These are phyloP conservation scores for Xerocomellus intermedius DNA, from an alignment of 768 basidiomycete genomes.

Conservation along the genomic window DNA sequence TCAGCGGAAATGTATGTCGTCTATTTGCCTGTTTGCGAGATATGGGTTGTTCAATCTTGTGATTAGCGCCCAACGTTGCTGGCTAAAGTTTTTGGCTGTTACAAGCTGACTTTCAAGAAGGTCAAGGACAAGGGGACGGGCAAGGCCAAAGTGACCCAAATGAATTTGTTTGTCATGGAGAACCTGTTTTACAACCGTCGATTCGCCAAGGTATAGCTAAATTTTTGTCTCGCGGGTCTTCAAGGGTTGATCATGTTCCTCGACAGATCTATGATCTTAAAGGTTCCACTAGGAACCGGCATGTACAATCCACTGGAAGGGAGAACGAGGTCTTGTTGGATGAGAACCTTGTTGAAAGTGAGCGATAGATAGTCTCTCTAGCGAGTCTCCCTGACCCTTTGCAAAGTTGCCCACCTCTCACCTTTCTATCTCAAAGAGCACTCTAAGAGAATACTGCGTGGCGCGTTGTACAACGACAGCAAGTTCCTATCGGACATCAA, in stretches of 20 bases:
- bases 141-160: slow-evolving; percentile 78
- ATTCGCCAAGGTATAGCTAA: slow-evolving; percentile 70
- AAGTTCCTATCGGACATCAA: slow-evolving; percentile 93
- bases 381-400: slow-evolving; percentile 9
- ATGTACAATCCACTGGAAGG: slow-evolving; percentile 85
- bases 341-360: slow-evolving; percentile 93
- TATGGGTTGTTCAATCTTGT: slow-evolving; percentile 4
- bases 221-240: background rate
- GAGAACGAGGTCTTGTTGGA: slow-evolving; percentile 94
- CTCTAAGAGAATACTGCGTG: slow-evolving; percentile 87
- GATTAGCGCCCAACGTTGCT: slow-evolving; percentile 85
- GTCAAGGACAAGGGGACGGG: slow-evolving; percentile 60
- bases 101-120: slow-evolving; percentile 88
- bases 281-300: slow-evolving; percentile 91
- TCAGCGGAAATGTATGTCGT: slow-evolving; percentile 70
- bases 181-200: slow-evolving; percentile 92
- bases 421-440: slow-evolving; percentile 98
- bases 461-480: slow-evolving; percentile 92
- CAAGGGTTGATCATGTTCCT: background rate
- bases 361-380: slow-evolving; percentile 19
- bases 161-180: slow-evolving; percentile 98
- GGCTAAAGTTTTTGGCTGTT: slow-evolving; percentile 97
- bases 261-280: slow-evolving; percentile 93
- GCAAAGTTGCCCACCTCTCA: slow-evolving; percentile 72
- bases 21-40: background rate